Evolutionary conservation across 352 stramenopile genomes (phyloP), one percentile per base, ranked within the genome.

Genomic region (Thalassiosira livingstoniorum): DNA sequence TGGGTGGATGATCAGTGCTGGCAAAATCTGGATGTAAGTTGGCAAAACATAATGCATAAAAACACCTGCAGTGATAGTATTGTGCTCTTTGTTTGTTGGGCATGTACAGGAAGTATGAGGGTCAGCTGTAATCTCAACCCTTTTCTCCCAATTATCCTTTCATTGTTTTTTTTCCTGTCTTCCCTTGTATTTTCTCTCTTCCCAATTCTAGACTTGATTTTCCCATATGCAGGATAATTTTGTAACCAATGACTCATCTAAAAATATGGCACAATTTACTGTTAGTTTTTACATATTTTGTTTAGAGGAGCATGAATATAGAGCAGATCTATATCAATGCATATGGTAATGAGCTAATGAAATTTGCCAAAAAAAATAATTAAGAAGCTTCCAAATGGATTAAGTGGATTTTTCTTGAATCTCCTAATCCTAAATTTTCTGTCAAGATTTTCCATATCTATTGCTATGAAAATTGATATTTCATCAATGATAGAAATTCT

Each of bases 301-400:
- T 27, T 27, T n/a, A 45, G 29, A 53, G 23, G 37, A 47, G 25
- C 34, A 10, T 63, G 62, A 70, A n/a, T n/a, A 31, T 57, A 81
- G 23, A 85, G 55, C 1, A 81, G 39, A 42, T 81, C 47, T 37
- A 2, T 74, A 15, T 75, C 39, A 74, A 61, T 72, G 4, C 32
- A 32, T 29, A 5, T 35, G 15, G 79, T 72, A 51, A 75, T 53
- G 31, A 86, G 32, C 25, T 86, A 73, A n/a, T 62, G 55, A 62
- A 86, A 86, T 55, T 87, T 73, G 35, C 80, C 80, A 15, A 51
- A 23, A 72, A 87, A 87, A 58, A 87, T 31, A 34, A 87, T 80
- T 35, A 62, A 80, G 7, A 72, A 66, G 13, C 80, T 73, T 43
- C 72, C 80, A 80, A 79, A 86, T 32, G 23, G 71, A 27, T 78